Evolutionary conservation across 345 rosid species (phyloP).

Genomic region (Salix viminalis): DNA sequence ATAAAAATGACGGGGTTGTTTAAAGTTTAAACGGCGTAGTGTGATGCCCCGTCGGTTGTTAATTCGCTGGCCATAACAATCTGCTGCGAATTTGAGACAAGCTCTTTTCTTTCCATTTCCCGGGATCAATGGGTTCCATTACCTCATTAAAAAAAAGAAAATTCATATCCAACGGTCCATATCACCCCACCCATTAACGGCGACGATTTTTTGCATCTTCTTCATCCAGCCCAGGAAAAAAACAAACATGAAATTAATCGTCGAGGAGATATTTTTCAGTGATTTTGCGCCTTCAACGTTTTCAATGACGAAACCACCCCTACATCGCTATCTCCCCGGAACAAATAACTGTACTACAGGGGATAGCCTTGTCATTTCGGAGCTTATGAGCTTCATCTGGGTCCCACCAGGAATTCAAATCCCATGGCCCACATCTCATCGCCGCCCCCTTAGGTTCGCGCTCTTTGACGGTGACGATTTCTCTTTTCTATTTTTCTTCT

Average conservation of each 20-base stretch:
- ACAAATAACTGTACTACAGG: not conserved
- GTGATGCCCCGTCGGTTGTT: not conserved
- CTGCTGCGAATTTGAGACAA: conserved; percentile 9
- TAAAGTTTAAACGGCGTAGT: not conserved
- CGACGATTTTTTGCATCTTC: conserved; percentile 26
- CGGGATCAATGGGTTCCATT: conserved; percentile 6
- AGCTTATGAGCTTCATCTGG: not conserved
- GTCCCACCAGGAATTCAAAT: conserved; percentile 23
- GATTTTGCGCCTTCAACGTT: not conserved
- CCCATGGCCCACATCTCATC: conserved; percentile 27
- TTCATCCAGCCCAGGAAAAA: not conserved
- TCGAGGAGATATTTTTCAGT: not conserved
- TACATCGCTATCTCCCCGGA: not conserved
- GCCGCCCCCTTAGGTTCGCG: conserved; percentile 29
- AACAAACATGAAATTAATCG: not conserved
- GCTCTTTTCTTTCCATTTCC: conserved; percentile 5
- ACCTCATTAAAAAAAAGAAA: not conserved
- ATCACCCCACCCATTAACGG: conserved; percentile 20
- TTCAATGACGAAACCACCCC: conserved; percentile 2
- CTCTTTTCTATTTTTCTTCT: not conserved
- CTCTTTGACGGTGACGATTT: conserved; percentile 37
- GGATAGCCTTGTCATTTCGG: conserved; percentile 10
- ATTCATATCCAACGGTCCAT: conserved; percentile 18
- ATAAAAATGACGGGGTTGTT: not conserved
- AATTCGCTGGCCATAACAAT: conserved; percentile 1